Base-by-base conservation (phyloP, 2,329 filamentous ascomycete genomes). In the Aspergillus hortae region DNA sequence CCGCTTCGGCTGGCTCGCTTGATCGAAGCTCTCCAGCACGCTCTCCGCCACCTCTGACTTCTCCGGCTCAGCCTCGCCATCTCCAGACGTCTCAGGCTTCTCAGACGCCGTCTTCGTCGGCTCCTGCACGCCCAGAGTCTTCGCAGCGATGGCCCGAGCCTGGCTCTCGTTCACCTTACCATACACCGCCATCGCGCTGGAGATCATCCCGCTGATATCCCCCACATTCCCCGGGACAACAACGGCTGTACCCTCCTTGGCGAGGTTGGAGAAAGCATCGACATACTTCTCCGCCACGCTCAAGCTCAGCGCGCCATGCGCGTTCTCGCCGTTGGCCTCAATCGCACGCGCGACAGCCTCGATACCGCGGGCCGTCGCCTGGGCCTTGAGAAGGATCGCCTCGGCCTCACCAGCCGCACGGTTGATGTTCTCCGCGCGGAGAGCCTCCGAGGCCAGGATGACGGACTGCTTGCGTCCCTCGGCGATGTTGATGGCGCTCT, bases 401-500 rank as follows among this genome's bases (percentile, higher is more conserved):
- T 97, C 89, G 9, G 94, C 89, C 76, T 99, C 94, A 82, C 94
- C 94, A 66, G 81, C 83, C 9, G 94, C 94, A 69, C 85, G 82
- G 75, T 99, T 99, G 78, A 99, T 94, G 70, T 95, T 84, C 77
- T 99, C 92, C 14, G 89, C 84, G 61, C 86, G 85, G 74, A 96
- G 67, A 14, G 94, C 94, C 75, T 99, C 94, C 7, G 91, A 96
- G 0, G 94, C 94, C 21, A 99, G 80, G 62, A 99, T 99, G 19
- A 96, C 92, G 61, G 87, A 91, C 80, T 97, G 94, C 79, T 99
- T 99, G 74, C 87, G 85, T 71, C 94, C 94, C 78, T 99, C 94
- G 51, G 94, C 94, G 61, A 99, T 96, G 73, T 99, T 99, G 82
- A 99, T 99, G 36, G 94, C 94, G 65, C 87, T 92, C 77, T 99